Conservation (phyloP, 1,284 basidiomycete genomes). For the Pterulicium gracile region DNA sequence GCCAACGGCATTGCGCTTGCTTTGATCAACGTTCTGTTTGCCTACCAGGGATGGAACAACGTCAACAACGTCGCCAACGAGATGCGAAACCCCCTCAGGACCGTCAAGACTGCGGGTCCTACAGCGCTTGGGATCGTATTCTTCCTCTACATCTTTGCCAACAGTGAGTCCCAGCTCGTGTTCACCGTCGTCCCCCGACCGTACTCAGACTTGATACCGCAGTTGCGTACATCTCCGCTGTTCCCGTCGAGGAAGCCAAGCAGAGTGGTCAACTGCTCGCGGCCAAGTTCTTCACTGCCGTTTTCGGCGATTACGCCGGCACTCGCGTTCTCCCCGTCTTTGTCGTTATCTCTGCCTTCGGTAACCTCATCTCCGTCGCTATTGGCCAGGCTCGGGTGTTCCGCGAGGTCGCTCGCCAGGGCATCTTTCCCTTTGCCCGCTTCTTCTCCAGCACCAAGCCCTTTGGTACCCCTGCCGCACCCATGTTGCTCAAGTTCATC, state of each 20-base stretch:
- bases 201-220: not conserved
- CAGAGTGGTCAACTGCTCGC: slow-evolving; percentile 33
- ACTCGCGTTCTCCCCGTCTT: slow-evolving; percentile 28
- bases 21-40: slow-evolving; percentile 33
- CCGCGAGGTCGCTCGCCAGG: slow-evolving; percentile 25
- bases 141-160: slow-evolving; percentile 34
- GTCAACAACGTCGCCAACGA: slow-evolving; percentile 37
- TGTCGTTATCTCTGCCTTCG: slow-evolving; percentile 30
- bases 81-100: slow-evolving; percentile 27
- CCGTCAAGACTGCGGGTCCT: slow-evolving; percentile 31
- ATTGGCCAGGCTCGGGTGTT: slow-evolving; percentile 37
- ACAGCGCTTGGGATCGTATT: slow-evolving; percentile 30
- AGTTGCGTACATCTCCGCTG: slow-evolving; percentile 20
- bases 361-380: slow-evolving; percentile 25
- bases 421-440: slow-evolving; percentile 27
- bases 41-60: slow-evolving; percentile 33
- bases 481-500: slow-evolving; percentile 33
- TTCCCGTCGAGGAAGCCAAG: slow-evolving; percentile 32
- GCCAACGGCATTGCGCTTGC: slow-evolving; percentile 33
- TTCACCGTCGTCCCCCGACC: not conserved
- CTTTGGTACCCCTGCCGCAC: slow-evolving; percentile 34
- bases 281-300: slow-evolving; percentile 37
- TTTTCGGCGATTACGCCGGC: slow-evolving; percentile 31
- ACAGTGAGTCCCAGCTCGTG: slow-evolving; percentile 32
- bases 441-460: slow-evolving; percentile 33